Conservation (phyloP, 2,329 filamentous ascomycete genomes). For the Aureobasidium subglaciale region DNA sequence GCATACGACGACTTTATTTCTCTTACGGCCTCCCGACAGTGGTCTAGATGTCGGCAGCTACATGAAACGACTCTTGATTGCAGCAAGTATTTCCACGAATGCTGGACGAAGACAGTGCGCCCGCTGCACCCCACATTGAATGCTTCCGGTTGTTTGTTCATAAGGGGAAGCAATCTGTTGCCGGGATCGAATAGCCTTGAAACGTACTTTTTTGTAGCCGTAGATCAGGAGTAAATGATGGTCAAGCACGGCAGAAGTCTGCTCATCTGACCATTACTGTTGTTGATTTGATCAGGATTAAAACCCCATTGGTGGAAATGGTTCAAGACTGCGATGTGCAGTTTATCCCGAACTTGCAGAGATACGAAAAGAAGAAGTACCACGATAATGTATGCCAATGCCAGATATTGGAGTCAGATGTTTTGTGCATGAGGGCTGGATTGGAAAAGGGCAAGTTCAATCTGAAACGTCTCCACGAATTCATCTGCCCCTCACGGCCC, state of each 20-base stretch:
- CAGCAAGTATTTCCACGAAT: conserved; percentile 4
- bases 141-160: neutral
- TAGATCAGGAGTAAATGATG: neutral
- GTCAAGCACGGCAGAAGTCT: neutral
- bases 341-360: neutral
- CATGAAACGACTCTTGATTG: neutral
- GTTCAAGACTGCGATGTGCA: neutral
- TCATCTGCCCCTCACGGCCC: neutral
- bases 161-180: neutral
- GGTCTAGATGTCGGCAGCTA: neutral
- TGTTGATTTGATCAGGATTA: neutral
- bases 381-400: neutral
- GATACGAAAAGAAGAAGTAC: too few species aligned
- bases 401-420: neutral
- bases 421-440: neutral
- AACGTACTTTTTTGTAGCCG: neutral
- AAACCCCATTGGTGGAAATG: neutral
- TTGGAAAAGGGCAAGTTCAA: neutral
- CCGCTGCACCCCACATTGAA: neutral
- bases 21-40: neutral
- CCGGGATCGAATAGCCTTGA: neutral
- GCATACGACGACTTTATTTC: accelerated
- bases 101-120: neutral
- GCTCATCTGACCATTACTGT: neutral
- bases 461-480: neutral